Conservation (phyloP, 2,329 filamentous ascomycete genomes). For the Allantophomopsis lycopodina region DNA sequence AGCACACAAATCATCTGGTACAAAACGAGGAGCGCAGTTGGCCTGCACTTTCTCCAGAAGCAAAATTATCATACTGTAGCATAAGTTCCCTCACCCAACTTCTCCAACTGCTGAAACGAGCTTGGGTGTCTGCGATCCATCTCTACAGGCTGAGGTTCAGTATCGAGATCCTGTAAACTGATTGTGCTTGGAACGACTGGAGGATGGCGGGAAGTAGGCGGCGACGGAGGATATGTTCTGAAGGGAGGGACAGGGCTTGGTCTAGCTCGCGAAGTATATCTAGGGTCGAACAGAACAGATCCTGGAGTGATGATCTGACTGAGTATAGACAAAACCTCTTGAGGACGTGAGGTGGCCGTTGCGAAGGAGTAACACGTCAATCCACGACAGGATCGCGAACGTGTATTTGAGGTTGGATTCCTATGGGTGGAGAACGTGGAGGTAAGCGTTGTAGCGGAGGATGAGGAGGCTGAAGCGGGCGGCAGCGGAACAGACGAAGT, state of each 20-base stretch:
- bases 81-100: slow-evolving; percentile 97
- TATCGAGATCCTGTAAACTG: slow-evolving; percentile 17
- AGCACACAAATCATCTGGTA: too few species aligned
- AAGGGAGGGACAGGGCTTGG: slow-evolving; percentile 11
- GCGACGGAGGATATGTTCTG: slow-evolving; percentile 17
- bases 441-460: too few species aligned
- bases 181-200: slow-evolving; percentile 17
- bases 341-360: too few species aligned
- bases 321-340: slow-evolving; percentile 13
- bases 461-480: too few species aligned
- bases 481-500: too few species aligned
- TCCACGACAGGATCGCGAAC: too few species aligned
- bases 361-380: too few species aligned
- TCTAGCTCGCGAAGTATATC: slow-evolving; percentile 20
- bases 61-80: slow-evolving; percentile 53
- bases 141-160: slow-evolving; percentile 7
- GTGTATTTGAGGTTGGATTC: too few species aligned
- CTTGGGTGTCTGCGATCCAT: slow-evolving; percentile 94
- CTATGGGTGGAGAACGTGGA: too few species aligned
- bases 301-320: slow-evolving; percentile 22
- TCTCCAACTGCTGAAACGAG: slow-evolving; percentile 98
- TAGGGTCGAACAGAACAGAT: slow-evolving; percentile 25
- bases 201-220: slow-evolving; percentile 8
- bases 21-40: too few species aligned
- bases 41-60: slow-evolving; percentile 1